These are phyloP conservation scores for Amphicarpaea edgeworthii DNA, from an alignment of 306 rosid genomes.

Conservation along the genomic window DNA sequence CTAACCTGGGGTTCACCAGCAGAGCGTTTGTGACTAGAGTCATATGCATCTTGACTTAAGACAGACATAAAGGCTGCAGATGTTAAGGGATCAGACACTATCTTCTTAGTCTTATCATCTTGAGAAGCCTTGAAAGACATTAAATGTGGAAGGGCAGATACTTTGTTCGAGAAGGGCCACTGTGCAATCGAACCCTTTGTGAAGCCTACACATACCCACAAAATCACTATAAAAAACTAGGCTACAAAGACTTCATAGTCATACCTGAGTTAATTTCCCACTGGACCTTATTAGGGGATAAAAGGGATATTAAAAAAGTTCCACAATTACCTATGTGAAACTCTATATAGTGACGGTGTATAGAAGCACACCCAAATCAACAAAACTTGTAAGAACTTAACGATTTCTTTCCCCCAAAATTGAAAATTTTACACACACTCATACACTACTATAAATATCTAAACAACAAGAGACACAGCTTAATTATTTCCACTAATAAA, in stretches of 20 bases:
- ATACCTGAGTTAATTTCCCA: too few species aligned
- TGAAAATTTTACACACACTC: constrained; percentile 26
- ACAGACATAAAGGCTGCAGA: constrained; percentile 51
- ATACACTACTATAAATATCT: constrained; percentile 25
- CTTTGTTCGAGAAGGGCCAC: constrained; percentile 73
- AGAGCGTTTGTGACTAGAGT: constrained; percentile 40
- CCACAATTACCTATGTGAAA: background rate
- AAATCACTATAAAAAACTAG: constrained; percentile 32
- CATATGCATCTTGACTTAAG: constrained; percentile 57
- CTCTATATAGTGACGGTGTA: constrained; percentile 8
- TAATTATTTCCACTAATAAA: background rate
- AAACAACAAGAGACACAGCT: constrained; percentile 17
- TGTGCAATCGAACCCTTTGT: constrained; percentile 54
- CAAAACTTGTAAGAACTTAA: constrained; percentile 43
- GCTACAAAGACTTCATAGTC: too few species aligned
- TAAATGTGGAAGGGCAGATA: constrained; percentile 67
- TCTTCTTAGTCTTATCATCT: constrained; percentile 59
- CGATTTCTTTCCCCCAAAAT: constrained; percentile 26
- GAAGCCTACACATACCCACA: constrained; percentile 54
- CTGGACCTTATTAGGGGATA: background rate
- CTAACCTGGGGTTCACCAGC: constrained; percentile 67
- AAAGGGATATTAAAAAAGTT: constrained; percentile 13
- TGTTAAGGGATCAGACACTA: constrained; percentile 49
- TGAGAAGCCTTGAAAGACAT: constrained; percentile 69
- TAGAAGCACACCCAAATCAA: constrained; percentile 33